phyloP scores from a whole-genome alignment of 768 basidiomycete species.

The Chiua virens region DNA sequence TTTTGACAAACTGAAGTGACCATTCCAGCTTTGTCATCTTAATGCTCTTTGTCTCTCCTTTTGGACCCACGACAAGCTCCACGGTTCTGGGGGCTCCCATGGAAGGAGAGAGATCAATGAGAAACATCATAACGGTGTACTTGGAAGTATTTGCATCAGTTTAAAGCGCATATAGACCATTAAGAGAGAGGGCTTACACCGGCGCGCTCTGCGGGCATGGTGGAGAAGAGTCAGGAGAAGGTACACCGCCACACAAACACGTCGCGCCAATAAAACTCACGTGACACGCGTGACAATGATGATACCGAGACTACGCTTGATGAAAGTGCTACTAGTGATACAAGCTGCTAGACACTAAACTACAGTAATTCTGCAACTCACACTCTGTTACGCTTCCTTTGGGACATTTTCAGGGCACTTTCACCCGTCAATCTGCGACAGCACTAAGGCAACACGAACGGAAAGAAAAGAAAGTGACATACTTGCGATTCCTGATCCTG shows the following conservation, averaged over 20 bases:
- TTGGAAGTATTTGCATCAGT: constrained; percentile 30
- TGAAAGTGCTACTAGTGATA: constrained; percentile 10
- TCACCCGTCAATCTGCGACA: constrained; percentile 35
- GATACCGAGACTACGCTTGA: background rate
- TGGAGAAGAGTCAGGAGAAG: constrained; percentile 25
- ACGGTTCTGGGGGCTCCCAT: constrained; percentile 71
- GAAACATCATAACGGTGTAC: constrained; percentile 88
- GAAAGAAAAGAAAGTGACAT: constrained; percentile 25
- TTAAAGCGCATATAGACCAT: too few relatives aligned
- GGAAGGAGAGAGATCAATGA: constrained; percentile 83
- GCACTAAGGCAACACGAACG: background rate
- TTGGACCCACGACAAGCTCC: constrained; percentile 50
- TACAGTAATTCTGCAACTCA: constrained; percentile 18
- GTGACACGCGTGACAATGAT: constrained; percentile 33
- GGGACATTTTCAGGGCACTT: constrained; percentile 44
- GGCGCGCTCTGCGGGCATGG: constrained; percentile 77
- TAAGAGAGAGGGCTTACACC: constrained; percentile 51
- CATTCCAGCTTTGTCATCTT: constrained; percentile 81
- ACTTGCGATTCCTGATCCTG: constrained; percentile 62
- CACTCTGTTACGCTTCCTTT: constrained; percentile 60
- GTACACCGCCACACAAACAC: constrained; percentile 16
- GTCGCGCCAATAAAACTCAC: constrained; percentile 31
- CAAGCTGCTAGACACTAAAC: background rate
- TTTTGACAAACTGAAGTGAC: constrained; percentile 82
- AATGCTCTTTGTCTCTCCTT: constrained; percentile 48